phyloP scores from a whole-genome alignment of 192 early-diverging fungal species.

The Gamsiella multidivaricata region DNA sequence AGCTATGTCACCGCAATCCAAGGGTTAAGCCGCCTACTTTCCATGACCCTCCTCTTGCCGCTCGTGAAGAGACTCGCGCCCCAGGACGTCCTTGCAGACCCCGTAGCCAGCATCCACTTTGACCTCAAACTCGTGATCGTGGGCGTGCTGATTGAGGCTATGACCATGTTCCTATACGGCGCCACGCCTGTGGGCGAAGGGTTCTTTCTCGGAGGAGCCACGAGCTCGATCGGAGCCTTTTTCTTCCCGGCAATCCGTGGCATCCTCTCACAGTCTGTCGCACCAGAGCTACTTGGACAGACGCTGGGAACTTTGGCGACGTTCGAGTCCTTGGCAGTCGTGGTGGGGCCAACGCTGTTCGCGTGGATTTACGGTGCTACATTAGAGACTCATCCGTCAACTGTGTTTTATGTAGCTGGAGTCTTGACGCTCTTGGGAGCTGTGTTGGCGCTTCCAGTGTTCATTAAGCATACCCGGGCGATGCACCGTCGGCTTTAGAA shows the following conservation, averaged over 20 bases:
- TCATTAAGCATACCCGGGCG: not conserved
- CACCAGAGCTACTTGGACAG: slow-evolving; percentile 25
- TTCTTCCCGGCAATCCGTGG: slow-evolving; percentile 43
- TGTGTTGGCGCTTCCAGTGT: not conserved
- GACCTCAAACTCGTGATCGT: slow-evolving; percentile 28
- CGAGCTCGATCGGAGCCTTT: slow-evolving; percentile 27
- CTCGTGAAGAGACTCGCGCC: slow-evolving; percentile 14
- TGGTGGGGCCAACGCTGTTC: slow-evolving; percentile 13
- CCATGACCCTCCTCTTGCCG: slow-evolving; percentile 28
- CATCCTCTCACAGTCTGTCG: slow-evolving; percentile 29
- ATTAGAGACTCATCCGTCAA: slow-evolving; percentile 5
- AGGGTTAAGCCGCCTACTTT: slow-evolving; percentile 26
- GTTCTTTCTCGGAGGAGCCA: slow-evolving; percentile 28
- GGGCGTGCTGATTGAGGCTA: slow-evolving; percentile 18
- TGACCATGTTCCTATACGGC: slow-evolving; percentile 27
- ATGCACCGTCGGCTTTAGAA: too few species aligned
- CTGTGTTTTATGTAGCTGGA: slow-evolving; percentile 13
- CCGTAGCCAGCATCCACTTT: slow-evolving; percentile 20
- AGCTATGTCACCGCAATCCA: slow-evolving; percentile 22
- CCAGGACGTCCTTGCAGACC: not conserved
- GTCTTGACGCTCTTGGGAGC: not conserved
- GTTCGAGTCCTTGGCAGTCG: slow-evolving; percentile 35
- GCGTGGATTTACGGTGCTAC: slow-evolving; percentile 26
- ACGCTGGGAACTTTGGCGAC: slow-evolving; percentile 36
- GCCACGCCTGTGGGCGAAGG: slow-evolving; percentile 18